phyloP scores from a whole-genome alignment of 1,139 yeast genomes.

The Nakaseomyces kungkrabaensis region DNA sequence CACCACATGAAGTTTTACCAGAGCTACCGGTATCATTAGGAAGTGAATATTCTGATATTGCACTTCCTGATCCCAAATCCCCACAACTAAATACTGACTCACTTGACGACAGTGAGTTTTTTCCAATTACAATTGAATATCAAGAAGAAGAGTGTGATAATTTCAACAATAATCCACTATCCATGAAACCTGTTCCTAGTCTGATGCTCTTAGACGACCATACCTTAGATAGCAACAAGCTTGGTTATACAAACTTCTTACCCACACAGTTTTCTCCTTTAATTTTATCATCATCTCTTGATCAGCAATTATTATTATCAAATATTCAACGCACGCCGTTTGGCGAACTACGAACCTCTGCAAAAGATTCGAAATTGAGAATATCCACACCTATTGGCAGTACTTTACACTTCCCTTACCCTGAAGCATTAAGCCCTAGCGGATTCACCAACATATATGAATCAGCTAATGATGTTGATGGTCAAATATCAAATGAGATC shows the following conservation, averaged over 20 bases:
- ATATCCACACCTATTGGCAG: constrained; percentile 8
- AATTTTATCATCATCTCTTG: background rate
- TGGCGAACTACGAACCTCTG: background rate
- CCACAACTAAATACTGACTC: background rate
- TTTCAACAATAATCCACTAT: background rate
- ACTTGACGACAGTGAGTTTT: constrained; percentile 11
- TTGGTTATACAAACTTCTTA: background rate
- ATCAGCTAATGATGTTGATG: background rate
- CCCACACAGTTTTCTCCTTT: constrained; percentile 2
- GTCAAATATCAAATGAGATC: background rate
- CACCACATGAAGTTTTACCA: background rate
- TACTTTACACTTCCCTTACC: constrained; percentile 3
- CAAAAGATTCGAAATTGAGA: constrained; percentile 8
- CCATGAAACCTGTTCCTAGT: background rate
- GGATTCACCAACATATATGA: background rate
- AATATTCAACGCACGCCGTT: constrained; percentile 8
- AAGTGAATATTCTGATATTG: background rate
- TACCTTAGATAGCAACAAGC: background rate
- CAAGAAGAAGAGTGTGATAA: background rate
- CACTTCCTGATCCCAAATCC: background rate
- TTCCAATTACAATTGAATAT: constrained; percentile 33
- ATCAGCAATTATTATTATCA: constrained; percentile 7
- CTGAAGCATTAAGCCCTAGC: background rate
- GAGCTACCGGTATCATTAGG: background rate
- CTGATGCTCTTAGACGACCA: background rate